Evolutionary conservation across 495 filamentous ascomycete species (phyloP), one percentile per base, ranked within the genome.

Genomic region (Amorphotheca resinae): DNA sequence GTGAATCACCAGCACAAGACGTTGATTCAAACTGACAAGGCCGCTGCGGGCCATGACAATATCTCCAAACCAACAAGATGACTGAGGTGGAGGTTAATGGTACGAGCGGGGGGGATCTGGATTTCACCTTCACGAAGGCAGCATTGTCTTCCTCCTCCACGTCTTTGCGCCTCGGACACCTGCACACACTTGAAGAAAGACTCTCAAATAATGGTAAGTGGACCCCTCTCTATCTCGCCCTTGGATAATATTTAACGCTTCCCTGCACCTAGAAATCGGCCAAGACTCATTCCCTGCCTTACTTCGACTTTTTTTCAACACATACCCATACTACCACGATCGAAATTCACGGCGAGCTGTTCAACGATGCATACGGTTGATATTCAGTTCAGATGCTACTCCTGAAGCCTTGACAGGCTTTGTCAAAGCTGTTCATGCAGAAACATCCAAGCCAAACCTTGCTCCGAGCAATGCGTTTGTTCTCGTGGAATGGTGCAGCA

Each of bases 261-360:
- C 2, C 22, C 25, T 4, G 18, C 2, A 34, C 37, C 26, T 23
- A 53, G 54, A 57, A 42, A 57, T 54, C 38, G 36, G 20, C 15
- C 41, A 45, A 20, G 17, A 42, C 22, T 38, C 48, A 4, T 52
- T 57, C 26, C 48, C 50, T 41, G 33, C 47, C 42, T 47, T 88
- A 38, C 66, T 95, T 49, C 70, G 70, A 9, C 61, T 87, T 17
- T 68, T 98, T 26, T 84, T 95, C 64, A 70, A 74, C 55, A 95
- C 86, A 26, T 86, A 93, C 58, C 73, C 85, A 42, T 79, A 82
- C 57, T 98, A 95, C 65, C 60, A 74, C 61, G 91, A 96, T 59
- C 79, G 87, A 42, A 60, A 70, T 30, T 96, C 93, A 9, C 77
- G 91, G 32, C 72, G 72, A 51, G 88, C 84, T 14, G 84, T 83